Conservation (phyloP, 345 rosid species). For the Euphorbia peplus region DNA sequence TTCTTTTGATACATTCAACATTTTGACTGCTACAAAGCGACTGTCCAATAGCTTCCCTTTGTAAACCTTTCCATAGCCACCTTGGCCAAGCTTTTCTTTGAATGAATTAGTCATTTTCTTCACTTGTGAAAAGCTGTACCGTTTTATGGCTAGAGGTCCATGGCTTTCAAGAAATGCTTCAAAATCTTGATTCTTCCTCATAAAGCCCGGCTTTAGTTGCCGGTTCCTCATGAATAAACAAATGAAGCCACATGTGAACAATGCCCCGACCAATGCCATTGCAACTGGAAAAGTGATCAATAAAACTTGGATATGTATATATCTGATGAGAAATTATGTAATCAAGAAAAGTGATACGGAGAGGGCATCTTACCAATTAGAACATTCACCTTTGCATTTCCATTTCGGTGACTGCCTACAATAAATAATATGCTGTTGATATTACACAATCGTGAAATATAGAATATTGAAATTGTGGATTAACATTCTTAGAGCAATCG, state of each 20-base stretch:
- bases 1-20: neutral
- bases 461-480: no score
- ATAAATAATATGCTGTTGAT: no score
- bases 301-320: no score
- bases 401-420: no score
- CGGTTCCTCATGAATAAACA: neutral
- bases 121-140: neutral
- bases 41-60: constrained; percentile 3
- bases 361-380: no score
- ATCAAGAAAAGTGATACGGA: neutral
- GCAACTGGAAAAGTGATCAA: neutral
- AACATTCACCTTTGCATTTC: no score
- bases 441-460: no score
- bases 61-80: constrained; percentile 2
- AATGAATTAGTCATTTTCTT: constrained; percentile 11
- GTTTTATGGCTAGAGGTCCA: neutral
- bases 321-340: neutral
- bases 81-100: constrained; percentile 17
- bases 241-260: neutral
- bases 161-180: neutral
- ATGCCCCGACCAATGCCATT: neutral
- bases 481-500: no score
- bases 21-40: constrained; percentile 2
- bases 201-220: neutral
- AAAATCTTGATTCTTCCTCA: neutral